Percentiles rank a stretch among this genome's conserved stretches.
Conservation (phyloP, 108 stramenopile species). For the Cyclostephanos tholiformis region DNA sequence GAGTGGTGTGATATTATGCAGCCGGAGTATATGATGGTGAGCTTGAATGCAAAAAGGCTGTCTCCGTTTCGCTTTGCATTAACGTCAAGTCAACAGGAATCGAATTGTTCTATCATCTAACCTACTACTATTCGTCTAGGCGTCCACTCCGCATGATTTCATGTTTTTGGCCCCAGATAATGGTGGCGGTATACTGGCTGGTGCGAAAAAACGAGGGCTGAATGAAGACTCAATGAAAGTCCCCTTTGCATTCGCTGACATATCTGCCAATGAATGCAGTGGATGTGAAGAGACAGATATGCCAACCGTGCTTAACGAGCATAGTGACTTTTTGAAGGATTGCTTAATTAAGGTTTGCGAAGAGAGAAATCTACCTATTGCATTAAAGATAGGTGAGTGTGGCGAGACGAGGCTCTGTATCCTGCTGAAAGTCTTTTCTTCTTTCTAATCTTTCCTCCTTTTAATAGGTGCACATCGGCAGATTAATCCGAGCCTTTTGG, state of each 20-base stretch:
- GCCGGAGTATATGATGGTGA: conserved; percentile 89
- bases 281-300: conserved; percentile 57
- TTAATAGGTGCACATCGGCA: conserved; percentile 58
- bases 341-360: conserved; percentile 83
- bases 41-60: background rate
- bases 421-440: too few species aligned
- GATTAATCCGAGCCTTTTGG: conserved; percentile 67
- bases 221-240: conserved; percentile 65
- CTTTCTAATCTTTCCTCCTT: too few species aligned
- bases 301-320: conserved; percentile 73
- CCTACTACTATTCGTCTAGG: conserved; percentile 5
- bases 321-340: conserved; percentile 74
- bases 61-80: too few species aligned
- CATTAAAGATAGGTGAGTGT: conserved; percentile 78
- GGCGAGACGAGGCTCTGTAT: too few species aligned
- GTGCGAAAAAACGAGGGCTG: conserved; percentile 52
- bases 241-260: conserved; percentile 68
- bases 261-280: conserved; percentile 25
- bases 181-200: conserved; percentile 46
- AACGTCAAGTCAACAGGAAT: too few species aligned
- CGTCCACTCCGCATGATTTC: conserved; percentile 90
- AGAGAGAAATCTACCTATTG: conserved; percentile 81
- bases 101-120: background rate
- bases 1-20: conserved; percentile 87
- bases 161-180: conserved; percentile 29